A percentile compares a stretch with the other conserved stretches of the same genome.
phyloP scores from a whole-genome alignment of 352 stramenopile genomes.

The Phytophthora kernoviae region DNA sequence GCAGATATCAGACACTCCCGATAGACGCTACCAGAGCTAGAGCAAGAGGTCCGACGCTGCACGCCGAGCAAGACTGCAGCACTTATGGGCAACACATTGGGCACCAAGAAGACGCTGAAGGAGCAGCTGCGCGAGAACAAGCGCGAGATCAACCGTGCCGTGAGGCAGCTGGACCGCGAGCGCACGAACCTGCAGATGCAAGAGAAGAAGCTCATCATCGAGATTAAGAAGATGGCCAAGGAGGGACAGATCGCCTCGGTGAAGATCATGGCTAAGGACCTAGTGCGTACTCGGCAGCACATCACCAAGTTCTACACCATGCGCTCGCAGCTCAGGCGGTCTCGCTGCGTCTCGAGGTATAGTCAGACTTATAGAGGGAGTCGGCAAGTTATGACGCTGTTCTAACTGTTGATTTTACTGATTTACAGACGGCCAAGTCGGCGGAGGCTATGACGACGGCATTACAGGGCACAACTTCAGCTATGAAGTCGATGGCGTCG shows the following conservation, averaged over 20 bases:
- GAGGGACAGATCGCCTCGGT: conserved; percentile 96
- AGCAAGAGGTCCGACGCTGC: neutral
- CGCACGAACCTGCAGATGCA: conserved; percentile 90
- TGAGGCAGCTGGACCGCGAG: conserved; percentile 97
- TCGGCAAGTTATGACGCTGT: no score
- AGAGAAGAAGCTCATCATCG: conserved; percentile 95
- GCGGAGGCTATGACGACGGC: conserved; percentile 95
- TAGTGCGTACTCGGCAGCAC: conserved; percentile 95
- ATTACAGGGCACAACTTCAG: conserved; percentile 81
- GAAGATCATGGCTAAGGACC: conserved; percentile 98
- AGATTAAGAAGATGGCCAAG: conserved; percentile 98
- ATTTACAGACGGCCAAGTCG: conserved; percentile 94
- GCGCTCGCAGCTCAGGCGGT: conserved; percentile 96
- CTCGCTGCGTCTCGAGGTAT: conserved; percentile 88
- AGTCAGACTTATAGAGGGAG: no score
- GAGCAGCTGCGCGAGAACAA: conserved; percentile 97
- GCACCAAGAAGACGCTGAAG: conserved; percentile 85
- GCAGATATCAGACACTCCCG: no score
- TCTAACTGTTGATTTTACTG: no score
- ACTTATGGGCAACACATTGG: conserved; percentile 75
- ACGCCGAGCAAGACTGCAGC: neutral
- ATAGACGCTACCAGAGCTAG: neutral
- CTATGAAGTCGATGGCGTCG: conserved; percentile 89
- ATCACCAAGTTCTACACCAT: conserved; percentile 99
- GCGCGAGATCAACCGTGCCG: conserved; percentile 96